phyloP scores from a whole-genome alignment of 352 stramenopile genomes.

The Paralagenidium karlingii region DNA sequence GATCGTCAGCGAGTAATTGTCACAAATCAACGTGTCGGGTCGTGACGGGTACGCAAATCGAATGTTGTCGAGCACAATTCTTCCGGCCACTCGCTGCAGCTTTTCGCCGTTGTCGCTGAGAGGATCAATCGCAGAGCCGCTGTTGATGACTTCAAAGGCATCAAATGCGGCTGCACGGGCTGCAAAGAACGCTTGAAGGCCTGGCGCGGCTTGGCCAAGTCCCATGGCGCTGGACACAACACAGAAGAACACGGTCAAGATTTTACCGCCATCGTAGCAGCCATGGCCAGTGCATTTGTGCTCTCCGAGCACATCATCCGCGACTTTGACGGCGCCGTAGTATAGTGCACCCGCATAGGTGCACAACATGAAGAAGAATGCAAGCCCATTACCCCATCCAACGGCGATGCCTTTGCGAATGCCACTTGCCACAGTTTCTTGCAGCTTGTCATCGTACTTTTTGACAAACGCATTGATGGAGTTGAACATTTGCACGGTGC shows the following conservation, averaged over 20 bases:
- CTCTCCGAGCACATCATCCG: slow-evolving; percentile 36
- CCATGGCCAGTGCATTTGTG: slow-evolving; percentile 12
- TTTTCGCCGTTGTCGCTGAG: slow-evolving; percentile 18
- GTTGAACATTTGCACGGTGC: slow-evolving; percentile 74
- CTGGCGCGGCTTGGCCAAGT: slow-evolving; percentile 50
- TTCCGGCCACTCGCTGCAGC: slow-evolving; percentile 19
- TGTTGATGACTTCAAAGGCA: slow-evolving; percentile 58
- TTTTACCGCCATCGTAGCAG: slow-evolving; percentile 51
- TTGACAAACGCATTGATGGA: slow-evolving; percentile 32
- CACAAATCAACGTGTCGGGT: slow-evolving; percentile 35
- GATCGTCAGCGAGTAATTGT: slow-evolving; percentile 33
- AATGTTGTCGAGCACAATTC: slow-evolving; percentile 81
- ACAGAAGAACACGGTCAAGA: slow-evolving; percentile 60
- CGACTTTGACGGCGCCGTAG: slow-evolving; percentile 61
- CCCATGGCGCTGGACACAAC: slow-evolving; percentile 66
- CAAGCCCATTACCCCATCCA: slow-evolving; percentile 37
- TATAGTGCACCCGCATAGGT: slow-evolving; percentile 71
- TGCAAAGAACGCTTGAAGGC: slow-evolving; percentile 36
- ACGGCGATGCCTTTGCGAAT: slow-evolving; percentile 38
- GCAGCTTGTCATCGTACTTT: slow-evolving; percentile 45
- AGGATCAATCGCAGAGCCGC: slow-evolving; percentile 40
- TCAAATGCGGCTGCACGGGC: slow-evolving; percentile 39
- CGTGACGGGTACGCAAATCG: slow-evolving; percentile 52
- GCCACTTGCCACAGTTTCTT: slow-evolving; percentile 21
- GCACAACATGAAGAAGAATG: slow-evolving; percentile 54